phyloP scores from a whole-genome alignment of 331 rosid species.

The Malus hybrid region DNA sequence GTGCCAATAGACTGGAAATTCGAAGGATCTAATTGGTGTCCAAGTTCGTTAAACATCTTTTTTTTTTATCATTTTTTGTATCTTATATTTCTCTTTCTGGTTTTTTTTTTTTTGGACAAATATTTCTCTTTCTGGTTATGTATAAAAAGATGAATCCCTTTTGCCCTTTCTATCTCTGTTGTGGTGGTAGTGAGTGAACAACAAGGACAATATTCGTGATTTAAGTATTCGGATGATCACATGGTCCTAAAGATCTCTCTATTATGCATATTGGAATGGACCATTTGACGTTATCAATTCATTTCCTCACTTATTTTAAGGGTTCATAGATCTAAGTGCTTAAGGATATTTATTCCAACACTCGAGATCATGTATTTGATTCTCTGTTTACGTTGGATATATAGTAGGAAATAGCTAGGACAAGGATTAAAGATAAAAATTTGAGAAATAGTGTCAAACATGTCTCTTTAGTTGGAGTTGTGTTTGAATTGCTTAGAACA shows the following conservation, averaged over 20 bases:
- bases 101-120: too few species aligned
- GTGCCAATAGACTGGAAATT: neutral
- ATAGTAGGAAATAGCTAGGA: too few species aligned
- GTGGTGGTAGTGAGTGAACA: neutral
- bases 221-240: neutral
- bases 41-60: neutral
- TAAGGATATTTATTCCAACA: too few species aligned
- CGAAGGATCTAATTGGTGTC: neutral
- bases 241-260: neutral
- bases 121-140: neutral
- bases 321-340: too few species aligned
- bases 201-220: neutral
- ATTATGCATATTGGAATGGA: neutral
- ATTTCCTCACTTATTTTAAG: too few species aligned
- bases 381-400: too few species aligned
- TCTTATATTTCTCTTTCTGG: neutral
- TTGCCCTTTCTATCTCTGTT: neutral
- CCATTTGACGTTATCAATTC: neutral
- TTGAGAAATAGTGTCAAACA: too few species aligned
- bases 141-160: neutral
- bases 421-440: too few species aligned
- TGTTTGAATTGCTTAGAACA: too few species aligned
- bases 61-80: neutral
- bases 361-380: too few species aligned
- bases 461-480: too few species aligned